Evolutionary conservation across 2,329 filamentous ascomycete genomes (phyloP).

Genomic region (Pseudogymnoascus sp.): DNA sequence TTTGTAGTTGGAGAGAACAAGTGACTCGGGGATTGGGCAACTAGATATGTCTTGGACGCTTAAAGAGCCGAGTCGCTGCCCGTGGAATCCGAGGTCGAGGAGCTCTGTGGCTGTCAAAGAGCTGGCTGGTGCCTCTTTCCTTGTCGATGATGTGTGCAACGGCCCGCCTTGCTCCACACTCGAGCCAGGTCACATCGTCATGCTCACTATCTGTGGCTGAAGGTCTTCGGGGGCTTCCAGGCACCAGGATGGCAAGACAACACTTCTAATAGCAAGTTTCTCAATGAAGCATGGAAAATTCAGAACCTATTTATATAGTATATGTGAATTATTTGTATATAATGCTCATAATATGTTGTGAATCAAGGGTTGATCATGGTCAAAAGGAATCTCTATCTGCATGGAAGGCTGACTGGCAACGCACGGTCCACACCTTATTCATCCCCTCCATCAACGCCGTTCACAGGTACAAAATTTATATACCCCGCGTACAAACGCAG

Average conservation of each 20-base stretch:
- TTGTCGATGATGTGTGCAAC: constrained; percentile 7
- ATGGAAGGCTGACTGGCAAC: not conserved
- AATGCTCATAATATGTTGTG: not conserved
- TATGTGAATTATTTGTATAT: not conserved
- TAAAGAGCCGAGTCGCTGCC: not conserved
- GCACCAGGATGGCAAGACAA: not conserved
- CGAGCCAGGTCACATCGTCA: constrained; percentile 4
- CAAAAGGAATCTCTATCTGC: not conserved
- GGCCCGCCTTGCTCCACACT: constrained; percentile 1
- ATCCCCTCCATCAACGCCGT: not conserved
- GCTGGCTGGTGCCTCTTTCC: constrained; percentile 8
- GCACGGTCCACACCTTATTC: constrained; percentile 9
- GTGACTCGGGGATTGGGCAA: not conserved
- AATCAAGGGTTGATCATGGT: not conserved
- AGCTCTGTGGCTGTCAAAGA: constrained; percentile 6
- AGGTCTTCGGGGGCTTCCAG: not conserved
- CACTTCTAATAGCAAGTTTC: not conserved
- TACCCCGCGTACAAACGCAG: not conserved
- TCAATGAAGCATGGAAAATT: not conserved
- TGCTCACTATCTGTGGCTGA: not conserved
- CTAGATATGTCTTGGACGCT: not conserved
- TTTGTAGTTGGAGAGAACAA: not conserved
- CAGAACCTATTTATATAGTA: not conserved
- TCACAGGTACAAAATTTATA: not conserved
- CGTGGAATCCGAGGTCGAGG: constrained; percentile 3